Base-by-base conservation (phyloP, 768 basidiomycete species). In the Boletales sp. region DNA sequence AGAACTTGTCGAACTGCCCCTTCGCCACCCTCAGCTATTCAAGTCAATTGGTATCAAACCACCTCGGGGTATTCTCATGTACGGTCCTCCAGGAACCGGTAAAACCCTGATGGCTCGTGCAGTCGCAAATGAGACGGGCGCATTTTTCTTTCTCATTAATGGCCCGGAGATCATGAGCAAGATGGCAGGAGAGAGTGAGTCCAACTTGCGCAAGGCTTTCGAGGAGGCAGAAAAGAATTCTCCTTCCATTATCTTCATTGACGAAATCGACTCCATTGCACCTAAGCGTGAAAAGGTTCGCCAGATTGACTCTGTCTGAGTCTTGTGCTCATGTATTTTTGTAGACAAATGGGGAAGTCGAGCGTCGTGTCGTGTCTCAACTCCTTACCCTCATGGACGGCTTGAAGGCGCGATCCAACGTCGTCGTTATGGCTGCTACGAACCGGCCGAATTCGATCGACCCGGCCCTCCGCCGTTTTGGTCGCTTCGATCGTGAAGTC, bases 31-130 rank as follows among this genome's bases (percentile, higher is more conserved):
- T 38, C 94, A 98, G 73, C 82, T 99, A 13, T 99, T 98, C 87
- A 99, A 99, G 69, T 94, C 94, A 21, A 99, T 99, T 67, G 97
- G 97, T 83, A 99, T 99, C 82, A 99, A 98, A 71, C 97, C 97
- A 30, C 95, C 95, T 19, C 87, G 95, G 59, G 95, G 95, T 80
- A 94, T 99, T 63, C 86, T 99, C 58, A 88, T 99, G 92, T 99
- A 82, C 65, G 95, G 95, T 48, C 95, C 95, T 56, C 95, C 95
- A 31, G 97, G 97, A 78, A 98, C 95, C 18, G 97, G 97, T 79
- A 99, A 98, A 76, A 98, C 97, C 7, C 82, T 99, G 58, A 99
- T 99, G 95, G 97, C 97, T 45, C 87, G 97, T 60, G 97, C 97
- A 8, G 97, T 99, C 41, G 97, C 97, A 56, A 99, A 99, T 68